Conservation (phyloP, 352 stramenopile genomes). For the Discostella stelligera region DNA sequence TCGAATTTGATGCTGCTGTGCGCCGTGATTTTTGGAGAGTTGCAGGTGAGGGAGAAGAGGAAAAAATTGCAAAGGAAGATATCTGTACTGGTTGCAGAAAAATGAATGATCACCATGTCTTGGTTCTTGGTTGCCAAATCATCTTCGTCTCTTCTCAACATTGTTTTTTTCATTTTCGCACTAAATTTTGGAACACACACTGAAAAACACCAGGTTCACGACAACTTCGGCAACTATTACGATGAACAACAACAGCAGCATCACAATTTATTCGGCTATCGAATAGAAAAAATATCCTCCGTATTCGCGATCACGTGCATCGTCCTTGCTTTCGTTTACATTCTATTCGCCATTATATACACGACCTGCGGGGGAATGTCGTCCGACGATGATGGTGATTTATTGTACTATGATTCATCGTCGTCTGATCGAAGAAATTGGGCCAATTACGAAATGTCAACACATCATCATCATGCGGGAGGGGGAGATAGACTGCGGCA, state of each 20-base stretch:
- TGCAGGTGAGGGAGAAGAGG: constrained; percentile 57
- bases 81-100: no score
- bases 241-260: constrained; percentile 14
- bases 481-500: constrained; percentile 14
- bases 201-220: constrained; percentile 51
- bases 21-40: constrained; percentile 79
- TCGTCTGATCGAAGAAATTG: constrained; percentile 6
- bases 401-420: constrained; percentile 2
- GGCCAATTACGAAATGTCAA: constrained; percentile 50
- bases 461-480: neutral
- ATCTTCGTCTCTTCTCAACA: constrained; percentile 1
- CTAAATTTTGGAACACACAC: constrained; percentile 1
- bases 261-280: constrained; percentile 53
- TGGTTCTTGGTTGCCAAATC: no score
- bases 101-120: no score
- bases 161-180: neutral
- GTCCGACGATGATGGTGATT: constrained; percentile 17
- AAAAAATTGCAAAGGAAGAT: no score
- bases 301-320: constrained; percentile 76
- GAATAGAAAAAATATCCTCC: constrained; percentile 75
- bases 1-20: constrained; percentile 77
- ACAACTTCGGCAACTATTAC: constrained; percentile 60
- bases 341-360: constrained; percentile 59
- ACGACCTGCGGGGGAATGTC: constrained; percentile 52
- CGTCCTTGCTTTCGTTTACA: constrained; percentile 62